Conservation (phyloP, 2,329 filamentous ascomycete species). For the Fusarium sp. region DNA sequence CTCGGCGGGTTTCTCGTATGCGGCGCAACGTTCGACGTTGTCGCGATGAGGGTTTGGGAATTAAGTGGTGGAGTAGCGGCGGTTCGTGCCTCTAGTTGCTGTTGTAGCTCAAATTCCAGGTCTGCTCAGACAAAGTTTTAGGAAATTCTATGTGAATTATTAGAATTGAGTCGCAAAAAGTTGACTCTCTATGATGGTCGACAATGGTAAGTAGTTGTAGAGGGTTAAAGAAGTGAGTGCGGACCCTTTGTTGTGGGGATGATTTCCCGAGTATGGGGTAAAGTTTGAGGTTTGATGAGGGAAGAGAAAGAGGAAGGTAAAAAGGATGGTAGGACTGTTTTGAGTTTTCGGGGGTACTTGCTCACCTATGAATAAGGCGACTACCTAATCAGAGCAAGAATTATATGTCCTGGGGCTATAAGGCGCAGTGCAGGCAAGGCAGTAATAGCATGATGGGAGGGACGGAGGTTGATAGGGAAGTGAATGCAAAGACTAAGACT, state of each 20-base stretch:
- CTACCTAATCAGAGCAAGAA: background rate
- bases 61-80: background rate
- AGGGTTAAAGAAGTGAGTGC: slow-evolving; percentile 12
- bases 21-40: background rate
- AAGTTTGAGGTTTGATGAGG: slow-evolving; percentile 17
- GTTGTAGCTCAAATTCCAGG: background rate
- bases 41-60: background rate
- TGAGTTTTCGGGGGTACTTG: slow-evolving; percentile 2
- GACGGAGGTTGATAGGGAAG: slow-evolving; percentile 5
- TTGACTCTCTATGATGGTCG: background rate
- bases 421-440: slow-evolving; percentile 6
- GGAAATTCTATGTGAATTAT: background rate
- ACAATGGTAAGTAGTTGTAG: background rate
- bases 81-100: background rate
- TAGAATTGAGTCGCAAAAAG: slow-evolving; percentile 8
- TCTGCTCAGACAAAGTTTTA: background rate
- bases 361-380: slow-evolving; percentile 5
- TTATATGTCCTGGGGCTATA: slow-evolving; percentile 15
- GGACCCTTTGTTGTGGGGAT: slow-evolving; percentile 38
- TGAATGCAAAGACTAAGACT: slow-evolving; percentile 26
- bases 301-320: slow-evolving; percentile 8
- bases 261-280: slow-evolving; percentile 40
- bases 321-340: background rate
- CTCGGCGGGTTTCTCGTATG: background rate
- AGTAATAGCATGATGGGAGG: background rate